A percentile compares a stretch with the other conserved stretches of the same genome.
Conservation (phyloP, 2,329 filamentous ascomycete species). For the Bipolaris sorokiniana region DNA sequence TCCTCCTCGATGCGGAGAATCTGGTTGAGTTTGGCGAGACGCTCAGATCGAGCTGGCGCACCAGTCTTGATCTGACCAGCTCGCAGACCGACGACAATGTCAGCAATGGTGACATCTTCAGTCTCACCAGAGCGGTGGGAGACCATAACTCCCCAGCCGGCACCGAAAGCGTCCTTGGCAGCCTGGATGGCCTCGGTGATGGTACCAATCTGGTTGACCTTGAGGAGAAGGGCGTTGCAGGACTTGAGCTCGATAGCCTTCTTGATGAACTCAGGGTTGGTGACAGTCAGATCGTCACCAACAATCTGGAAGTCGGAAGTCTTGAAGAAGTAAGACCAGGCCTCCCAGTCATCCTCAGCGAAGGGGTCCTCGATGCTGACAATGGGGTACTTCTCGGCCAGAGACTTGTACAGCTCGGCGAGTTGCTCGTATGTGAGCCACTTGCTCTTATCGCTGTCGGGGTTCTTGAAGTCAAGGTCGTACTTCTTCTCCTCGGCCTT, state of each 20-base stretch:
- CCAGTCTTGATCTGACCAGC: slow-evolving; percentile 80
- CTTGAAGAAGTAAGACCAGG: slow-evolving; percentile 99
- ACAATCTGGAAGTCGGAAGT: slow-evolving; percentile 98
- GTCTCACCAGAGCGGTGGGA: slow-evolving; percentile 99
- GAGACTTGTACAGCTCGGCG: slow-evolving; percentile 84
- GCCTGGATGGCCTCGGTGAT: slow-evolving; percentile 99
- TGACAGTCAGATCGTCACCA: slow-evolving; percentile 97
- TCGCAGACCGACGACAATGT: slow-evolving; percentile 96
- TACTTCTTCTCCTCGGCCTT: slow-evolving; percentile 96
- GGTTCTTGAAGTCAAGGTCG: slow-evolving; percentile 99
- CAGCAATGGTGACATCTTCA: slow-evolving; percentile 98
- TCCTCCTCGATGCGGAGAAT: slow-evolving; percentile 99
- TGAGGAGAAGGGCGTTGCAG: slow-evolving; percentile 96
- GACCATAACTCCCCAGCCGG: slow-evolving; percentile 98
- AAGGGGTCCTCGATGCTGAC: slow-evolving; percentile 99
- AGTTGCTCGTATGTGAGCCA: slow-evolving; percentile 99
- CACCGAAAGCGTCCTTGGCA: slow-evolving; percentile 94
- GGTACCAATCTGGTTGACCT: slow-evolving; percentile 99
- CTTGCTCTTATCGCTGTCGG: slow-evolving; percentile 91
- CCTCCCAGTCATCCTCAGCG: slow-evolving; percentile 99
- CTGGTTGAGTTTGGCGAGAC: slow-evolving; percentile 99
- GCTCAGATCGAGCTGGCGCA: slow-evolving; percentile 86
- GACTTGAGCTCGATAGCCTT: slow-evolving; percentile 99
- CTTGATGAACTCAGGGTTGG: slow-evolving; percentile 99
- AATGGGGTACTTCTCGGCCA: slow-evolving; percentile 95